A percentile compares a stretch with the other conserved stretches of the same genome.
Conservation (phyloP, 441 rosid genomes). For the Erodium chrysanthum region DNA sequence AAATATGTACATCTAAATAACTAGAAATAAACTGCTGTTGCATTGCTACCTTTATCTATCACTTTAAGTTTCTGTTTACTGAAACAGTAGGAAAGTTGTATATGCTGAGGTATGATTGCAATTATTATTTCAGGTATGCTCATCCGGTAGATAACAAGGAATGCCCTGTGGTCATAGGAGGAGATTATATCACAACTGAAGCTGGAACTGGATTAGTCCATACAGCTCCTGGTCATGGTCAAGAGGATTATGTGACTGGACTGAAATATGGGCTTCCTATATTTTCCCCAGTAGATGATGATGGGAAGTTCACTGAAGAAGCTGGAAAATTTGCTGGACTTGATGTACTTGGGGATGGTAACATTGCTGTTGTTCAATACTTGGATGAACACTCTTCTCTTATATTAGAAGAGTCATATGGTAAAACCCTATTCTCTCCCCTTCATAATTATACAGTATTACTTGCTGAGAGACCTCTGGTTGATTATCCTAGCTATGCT, state of each 20-base stretch:
- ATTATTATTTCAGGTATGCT: slow-evolving; percentile 54
- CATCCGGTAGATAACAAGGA: slow-evolving; percentile 69
- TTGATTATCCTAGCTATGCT: slow-evolving; percentile 13
- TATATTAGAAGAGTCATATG: slow-evolving; percentile 83
- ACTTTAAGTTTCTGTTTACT: slow-evolving; percentile 13
- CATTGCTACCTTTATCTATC: not conserved
- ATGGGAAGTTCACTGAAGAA: slow-evolving; percentile 88
- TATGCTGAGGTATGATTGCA: slow-evolving; percentile 18
- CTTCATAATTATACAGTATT: no score
- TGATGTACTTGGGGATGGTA: slow-evolving; percentile 89
- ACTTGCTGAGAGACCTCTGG: not conserved
- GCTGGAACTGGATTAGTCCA: slow-evolving; percentile 97
- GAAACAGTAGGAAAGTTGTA: slow-evolving; percentile 12
- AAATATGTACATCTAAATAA: not conserved
- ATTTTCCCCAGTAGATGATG: slow-evolving; percentile 81
- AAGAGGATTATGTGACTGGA: slow-evolving; percentile 87
- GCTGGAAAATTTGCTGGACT: slow-evolving; percentile 80
- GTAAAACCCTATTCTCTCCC: slow-evolving; percentile 32
- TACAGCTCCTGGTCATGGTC: slow-evolving; percentile 99
- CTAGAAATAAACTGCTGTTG: not conserved
- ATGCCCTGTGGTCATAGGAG: slow-evolving; percentile 84
- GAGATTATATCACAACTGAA: slow-evolving; percentile 96
- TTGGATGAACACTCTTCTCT: slow-evolving; percentile 62
- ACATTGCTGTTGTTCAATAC: slow-evolving; percentile 64
- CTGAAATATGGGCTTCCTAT: slow-evolving; percentile 79